These are phyloP conservation scores for Cytospora piceae DNA, from an alignment of 2,329 filamentous ascomycete species.

Conservation along the genomic window DNA sequence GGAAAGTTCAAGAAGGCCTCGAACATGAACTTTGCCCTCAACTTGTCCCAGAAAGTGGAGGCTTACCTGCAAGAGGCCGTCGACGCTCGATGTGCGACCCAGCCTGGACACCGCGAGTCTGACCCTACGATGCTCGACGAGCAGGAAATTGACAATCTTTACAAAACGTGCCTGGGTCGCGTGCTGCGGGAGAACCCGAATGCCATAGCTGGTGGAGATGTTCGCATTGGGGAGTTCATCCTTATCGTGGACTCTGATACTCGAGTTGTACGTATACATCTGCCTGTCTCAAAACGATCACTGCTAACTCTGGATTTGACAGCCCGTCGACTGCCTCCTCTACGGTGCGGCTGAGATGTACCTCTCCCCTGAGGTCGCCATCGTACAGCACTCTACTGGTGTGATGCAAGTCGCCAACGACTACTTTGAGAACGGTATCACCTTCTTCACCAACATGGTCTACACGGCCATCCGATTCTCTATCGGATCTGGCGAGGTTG, in stretches of 20 bases:
- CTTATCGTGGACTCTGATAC: conserved; percentile 72
- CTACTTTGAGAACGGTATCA: conserved; percentile 76
- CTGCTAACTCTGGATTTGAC: background rate
- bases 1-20: conserved; percentile 76
- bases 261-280: conserved; percentile 48
- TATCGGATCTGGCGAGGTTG: conserved; percentile 71
- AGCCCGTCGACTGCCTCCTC: conserved; percentile 66
- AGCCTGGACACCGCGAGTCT: conserved; percentile 17
- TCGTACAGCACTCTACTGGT: conserved; percentile 72
- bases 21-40: conserved; percentile 75
- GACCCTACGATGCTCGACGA: conserved; percentile 34
- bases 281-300: background rate
- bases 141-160: conserved; percentile 53
- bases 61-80: conserved; percentile 54
- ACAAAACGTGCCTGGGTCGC: conserved; percentile 52
- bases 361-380: conserved; percentile 68
- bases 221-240: conserved; percentile 66
- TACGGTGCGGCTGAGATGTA: conserved; percentile 74
- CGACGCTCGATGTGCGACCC: conserved; percentile 33
- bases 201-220: conserved; percentile 57
- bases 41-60: conserved; percentile 65
- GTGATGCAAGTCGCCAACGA: conserved; percentile 75
- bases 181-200: conserved; percentile 55
- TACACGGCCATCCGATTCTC: conserved; percentile 74
- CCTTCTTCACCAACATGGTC: conserved; percentile 79